Evolutionary conservation across 306 rosid genomes (phyloP), one percentile per base, ranked within the genome.

Genomic region (Myrica gale): DNA sequence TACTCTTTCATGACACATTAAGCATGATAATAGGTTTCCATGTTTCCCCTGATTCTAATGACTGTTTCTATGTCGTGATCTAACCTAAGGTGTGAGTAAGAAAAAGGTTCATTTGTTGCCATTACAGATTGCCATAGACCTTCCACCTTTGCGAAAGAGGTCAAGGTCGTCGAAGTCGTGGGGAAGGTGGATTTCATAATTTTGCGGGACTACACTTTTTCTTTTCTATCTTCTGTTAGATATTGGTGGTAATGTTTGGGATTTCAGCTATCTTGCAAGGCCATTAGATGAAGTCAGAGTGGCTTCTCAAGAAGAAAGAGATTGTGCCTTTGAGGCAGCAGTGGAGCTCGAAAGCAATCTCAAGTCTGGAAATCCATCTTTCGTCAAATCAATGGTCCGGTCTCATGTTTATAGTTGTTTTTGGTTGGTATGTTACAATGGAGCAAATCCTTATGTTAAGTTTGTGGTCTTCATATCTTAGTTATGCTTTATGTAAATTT

Each of bases 321-420:
- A 3, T 15, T 69, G 77, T 82, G 91, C 97, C 73, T 44, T 74
- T 39, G 75, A 75, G 76, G 88, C 83, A 58, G 97, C 97, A 42
- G 90, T 86, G 47, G 74, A 47, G 61, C 78, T 88, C 74, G 88
- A 82, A 72, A 83, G 47, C 75, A 83, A 72, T 78, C 79, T 89
- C 39, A 61, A 87, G 20, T 62, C 90, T 68, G 61, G 61, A 1
- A 85, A 86, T 61, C 95, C 96, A n/a, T 73, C 81, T 7, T 89
- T 89, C 65, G 55, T 88, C 46, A 92, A 92, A 76, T 88, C 97
- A 21, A 92, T 89, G 97, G 76, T 92, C 48, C 91, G 92, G 66
- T 92, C 97, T 79, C 95, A 92, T 78, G 96, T 92, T 79, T 92
- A 92, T 79, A 92, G 97, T 76, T 92, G 97, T 74, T 89, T 92